These are phyloP conservation scores for Aspergillus egyptiacus DNA, from an alignment of 495 filamentous ascomycete species.

Conservation along the genomic window DNA sequence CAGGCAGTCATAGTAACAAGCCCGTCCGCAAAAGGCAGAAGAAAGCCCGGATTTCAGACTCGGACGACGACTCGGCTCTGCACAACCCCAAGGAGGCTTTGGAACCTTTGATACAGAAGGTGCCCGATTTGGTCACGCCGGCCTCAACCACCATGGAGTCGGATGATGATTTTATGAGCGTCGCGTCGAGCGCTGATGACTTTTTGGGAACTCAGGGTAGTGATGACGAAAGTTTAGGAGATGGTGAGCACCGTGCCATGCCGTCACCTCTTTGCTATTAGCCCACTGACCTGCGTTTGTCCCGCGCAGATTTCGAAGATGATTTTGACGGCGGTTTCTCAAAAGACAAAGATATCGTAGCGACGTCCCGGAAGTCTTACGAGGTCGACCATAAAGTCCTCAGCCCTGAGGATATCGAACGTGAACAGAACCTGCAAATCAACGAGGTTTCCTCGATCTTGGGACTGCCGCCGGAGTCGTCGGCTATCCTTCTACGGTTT, in stretches of 20 bases:
- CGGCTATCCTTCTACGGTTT: slow-evolving; percentile 81
- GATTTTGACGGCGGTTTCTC: slow-evolving; percentile 72
- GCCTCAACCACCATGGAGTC: slow-evolving; percentile 76
- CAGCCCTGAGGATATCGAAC: slow-evolving; percentile 70
- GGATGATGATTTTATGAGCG: slow-evolving; percentile 92
- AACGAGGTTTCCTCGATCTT: slow-evolving; percentile 85
- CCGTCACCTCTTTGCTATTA: too few species aligned
- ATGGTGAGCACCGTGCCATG: too few species aligned
- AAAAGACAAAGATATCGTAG: slow-evolving; percentile 67
- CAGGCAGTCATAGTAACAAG: slow-evolving; percentile 6
- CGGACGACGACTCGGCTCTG: neutral
- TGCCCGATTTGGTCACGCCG: slow-evolving; percentile 37
- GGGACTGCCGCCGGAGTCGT: slow-evolving; percentile 76
- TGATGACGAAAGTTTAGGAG: slow-evolving; percentile 72
- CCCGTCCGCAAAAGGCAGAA: slow-evolving; percentile 17
- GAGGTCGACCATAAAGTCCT: slow-evolving; percentile 81
- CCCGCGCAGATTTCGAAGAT: slow-evolving; percentile 57
- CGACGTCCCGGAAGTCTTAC: slow-evolving; percentile 65
- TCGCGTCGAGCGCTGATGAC: slow-evolving; percentile 71
- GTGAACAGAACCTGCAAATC: slow-evolving; percentile 75
- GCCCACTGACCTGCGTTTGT: neutral
- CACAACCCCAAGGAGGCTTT: slow-evolving; percentile 12
- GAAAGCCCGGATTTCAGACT: neutral
- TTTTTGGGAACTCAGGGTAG: slow-evolving; percentile 62
- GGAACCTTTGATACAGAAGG: slow-evolving; percentile 14